Percentiles rank a stretch among this genome's conserved stretches.
Evolutionary conservation across 2,329 filamentous ascomycete genomes (phyloP).

Genomic region (Talaromyces pinophilus): DNA sequence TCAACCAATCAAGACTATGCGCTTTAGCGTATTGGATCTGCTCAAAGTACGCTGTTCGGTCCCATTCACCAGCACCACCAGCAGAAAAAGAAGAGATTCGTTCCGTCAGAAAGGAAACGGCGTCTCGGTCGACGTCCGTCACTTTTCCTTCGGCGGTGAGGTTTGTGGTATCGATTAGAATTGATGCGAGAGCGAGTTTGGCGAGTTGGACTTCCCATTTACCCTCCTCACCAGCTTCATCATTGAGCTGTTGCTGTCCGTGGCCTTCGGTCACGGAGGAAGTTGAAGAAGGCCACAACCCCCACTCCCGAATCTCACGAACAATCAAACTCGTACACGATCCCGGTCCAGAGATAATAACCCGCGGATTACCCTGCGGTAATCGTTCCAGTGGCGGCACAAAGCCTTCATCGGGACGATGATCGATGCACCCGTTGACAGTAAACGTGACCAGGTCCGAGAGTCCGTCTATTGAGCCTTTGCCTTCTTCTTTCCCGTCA

Average conservation of each 20-base stretch:
- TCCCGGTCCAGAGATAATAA: slow-evolving; percentile 57
- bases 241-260: background rate
- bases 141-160: slow-evolving; percentile 48
- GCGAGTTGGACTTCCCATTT: slow-evolving; percentile 34
- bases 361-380: slow-evolving; percentile 49
- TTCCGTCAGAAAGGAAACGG: slow-evolving; percentile 54
- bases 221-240: slow-evolving; percentile 43
- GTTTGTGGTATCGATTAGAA: slow-evolving; percentile 50
- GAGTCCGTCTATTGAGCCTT: slow-evolving; percentile 52
- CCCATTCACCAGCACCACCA: slow-evolving; percentile 38
- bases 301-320: slow-evolving; percentile 51
- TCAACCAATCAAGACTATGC: slow-evolving; percentile 55
- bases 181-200: slow-evolving; percentile 44
- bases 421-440: slow-evolving; percentile 60
- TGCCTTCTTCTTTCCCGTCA: slow-evolving; percentile 33
- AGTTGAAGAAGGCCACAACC: slow-evolving; percentile 38
- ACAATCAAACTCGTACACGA: slow-evolving; percentile 62
- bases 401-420: slow-evolving; percentile 61
- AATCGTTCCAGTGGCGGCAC: slow-evolving; percentile 43
- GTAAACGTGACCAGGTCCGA: slow-evolving; percentile 42
- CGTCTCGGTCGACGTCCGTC: slow-evolving; percentile 51
- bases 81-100: slow-evolving; percentile 44
- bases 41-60: slow-evolving; percentile 53
- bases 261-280: background rate
- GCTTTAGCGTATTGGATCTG: slow-evolving; percentile 57